Evolutionary conservation across 768 basidiomycete species (phyloP), one percentile per base, ranked within the genome.

Genomic region (Solioccasus polychromus): DNA sequence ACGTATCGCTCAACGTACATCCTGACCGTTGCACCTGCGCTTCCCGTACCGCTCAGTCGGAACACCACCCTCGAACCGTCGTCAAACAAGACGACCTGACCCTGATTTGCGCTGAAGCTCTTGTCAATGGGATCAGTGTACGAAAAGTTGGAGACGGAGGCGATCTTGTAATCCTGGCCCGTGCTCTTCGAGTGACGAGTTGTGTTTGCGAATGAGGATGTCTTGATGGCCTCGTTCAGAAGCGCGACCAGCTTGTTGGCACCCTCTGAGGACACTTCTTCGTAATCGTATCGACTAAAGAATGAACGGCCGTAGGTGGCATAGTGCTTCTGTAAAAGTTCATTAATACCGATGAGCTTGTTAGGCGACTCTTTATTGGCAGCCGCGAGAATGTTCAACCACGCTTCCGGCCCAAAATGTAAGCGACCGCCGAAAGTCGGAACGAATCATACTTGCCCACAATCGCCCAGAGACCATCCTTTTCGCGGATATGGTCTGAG

Each of bases 401-500:
- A 99, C 1, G 96, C 95, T 94, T 54, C 39, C 41, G 8, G 35
- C 37, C 42, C 35, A 15, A 8, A 19, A 14, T 44, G 4, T 44
- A 35, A 48, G 42, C 30, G 22, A 43, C 22, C 34, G 38, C 42
- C 34, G 50, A 50, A 48, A 38, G 28, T 35, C 28, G 45, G 28
- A 28, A 45, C 11, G 7, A 4, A 42, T 29, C 30, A 8, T 15
- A 69, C 89, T 63, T 53, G 90, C 92, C 94, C 35, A 97, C 75
- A 53, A 99, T 77, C 39, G 96, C 96, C 96, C 96, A 99, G 37
- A 99, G 73, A 53, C 96, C 96, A 58, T 99, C 96, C 77, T 99
- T 99, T 75, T 99, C 96, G 50, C 96, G 89, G 58, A 99, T 95
- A 68, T 99, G 96, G 69, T 99, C 96, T 12, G 95, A 98, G n/a